Base-by-base conservation (phyloP, 148 eudicot genomes). In the Pharnaceum exiguum region DNA sequence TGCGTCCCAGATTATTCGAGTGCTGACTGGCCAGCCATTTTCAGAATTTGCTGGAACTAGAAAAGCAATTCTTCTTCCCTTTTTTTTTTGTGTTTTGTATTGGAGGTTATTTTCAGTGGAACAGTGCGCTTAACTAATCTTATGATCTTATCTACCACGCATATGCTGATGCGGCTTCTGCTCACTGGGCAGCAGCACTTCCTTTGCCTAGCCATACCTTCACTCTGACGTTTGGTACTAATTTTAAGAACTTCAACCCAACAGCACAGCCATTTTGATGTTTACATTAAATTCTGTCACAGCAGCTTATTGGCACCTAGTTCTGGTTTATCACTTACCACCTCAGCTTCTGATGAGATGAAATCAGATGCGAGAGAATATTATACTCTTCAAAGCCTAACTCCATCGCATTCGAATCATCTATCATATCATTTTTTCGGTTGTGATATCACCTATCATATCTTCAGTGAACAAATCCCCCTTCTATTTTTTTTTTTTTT, bases 301-400 rank as follows among this genome's bases (percentile, higher is more conserved):
- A 4, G 44, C 23, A 29, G 29, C 7, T 22, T 36, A 22, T 35
- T 5, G 3, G 30, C 6, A 33, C 22, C 15, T 51, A 47, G 73
- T 38, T 55, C 55, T 35, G 47, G 57, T 28, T 62, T 56, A 66
- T 68, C 13, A 40, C 24, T 17, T 42, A 5, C 18, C n/a, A n/a
- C n/a, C n/a, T n/a, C n/a, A 21, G 39, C 21, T 17, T 13, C 12
- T 32, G 11, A 22, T 12, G 10, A 28, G 44, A 57, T 28, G 32
- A 67, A 21, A 35, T 19, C 28, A 25, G 60, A 36, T 53, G 10
- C 43, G 28, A 57, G 27, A 60, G 60, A 68, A 60, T 48, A 54
- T 36, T 60, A 26, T 15, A 37, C 18, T 21, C 23, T 36, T 60
- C 15, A 15, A 55, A 53, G 22, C 27, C 22, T 23, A 50, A 0